These are phyloP conservation scores for Vigna angularis DNA, from an alignment of 306 rosid genomes.

Conservation along the genomic window DNA sequence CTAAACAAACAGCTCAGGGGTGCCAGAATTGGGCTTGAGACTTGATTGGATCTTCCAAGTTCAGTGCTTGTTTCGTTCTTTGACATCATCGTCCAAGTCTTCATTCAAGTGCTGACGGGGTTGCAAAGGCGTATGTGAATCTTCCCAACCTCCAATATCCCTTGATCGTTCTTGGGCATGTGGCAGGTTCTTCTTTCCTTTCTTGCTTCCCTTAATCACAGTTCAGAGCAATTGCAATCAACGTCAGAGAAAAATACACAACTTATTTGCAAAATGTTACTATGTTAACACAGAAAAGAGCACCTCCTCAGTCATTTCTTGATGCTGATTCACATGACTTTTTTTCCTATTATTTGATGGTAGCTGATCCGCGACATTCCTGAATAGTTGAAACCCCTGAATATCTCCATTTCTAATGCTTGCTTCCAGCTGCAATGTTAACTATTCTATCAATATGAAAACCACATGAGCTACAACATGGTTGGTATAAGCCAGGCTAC, in stretches of 20 bases:
- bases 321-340: constrained; percentile 42
- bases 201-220: constrained; percentile 53
- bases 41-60: constrained; percentile 4
- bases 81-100: constrained; percentile 31
- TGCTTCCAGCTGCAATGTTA: constrained; percentile 71
- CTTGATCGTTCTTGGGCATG: constrained; percentile 59
- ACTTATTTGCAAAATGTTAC: constrained; percentile 3
- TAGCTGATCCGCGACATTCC: constrained; percentile 50
- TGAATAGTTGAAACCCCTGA: constrained; percentile 70
- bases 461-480: constrained; percentile 12
- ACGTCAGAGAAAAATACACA: constrained; percentile 34
- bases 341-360: constrained; percentile 48
- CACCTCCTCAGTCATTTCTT: constrained; percentile 61
- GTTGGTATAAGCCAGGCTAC: constrained; percentile 11
- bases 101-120: constrained; percentile 43
- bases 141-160: constrained; percentile 53
- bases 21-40: constrained; percentile 15
- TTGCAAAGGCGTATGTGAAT: constrained; percentile 41
- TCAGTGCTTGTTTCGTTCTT: constrained; percentile 45
- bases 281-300: background rate
- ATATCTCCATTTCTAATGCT: constrained; percentile 91
- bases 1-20: constrained; percentile 14
- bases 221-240: constrained; percentile 29
- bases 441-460: background rate
- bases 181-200: constrained; percentile 58